These are phyloP conservation scores for Penicillium bialowiezense DNA, from an alignment of 495 filamentous ascomycete genomes.

Conservation along the genomic window DNA sequence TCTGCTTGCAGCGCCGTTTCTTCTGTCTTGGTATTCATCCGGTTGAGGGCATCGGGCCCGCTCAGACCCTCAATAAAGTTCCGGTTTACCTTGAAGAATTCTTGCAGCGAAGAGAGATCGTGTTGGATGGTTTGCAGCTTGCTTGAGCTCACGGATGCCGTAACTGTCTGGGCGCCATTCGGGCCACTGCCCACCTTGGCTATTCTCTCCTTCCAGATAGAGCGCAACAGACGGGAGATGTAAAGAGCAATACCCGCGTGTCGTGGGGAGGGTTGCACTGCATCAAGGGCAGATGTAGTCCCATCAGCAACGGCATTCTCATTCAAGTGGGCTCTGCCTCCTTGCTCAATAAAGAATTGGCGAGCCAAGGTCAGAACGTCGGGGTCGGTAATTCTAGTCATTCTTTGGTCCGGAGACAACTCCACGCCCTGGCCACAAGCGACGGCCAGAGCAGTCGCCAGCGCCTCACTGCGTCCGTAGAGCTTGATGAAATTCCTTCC, in stretches of 20 bases:
- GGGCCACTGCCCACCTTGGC: slow-evolving; percentile 55
- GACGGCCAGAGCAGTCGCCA: slow-evolving; percentile 91
- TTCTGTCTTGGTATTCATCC: slow-evolving; percentile 74
- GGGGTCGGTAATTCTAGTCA: slow-evolving; percentile 71
- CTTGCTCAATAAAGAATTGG: slow-evolving; percentile 83
- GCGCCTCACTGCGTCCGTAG: slow-evolving; percentile 82
- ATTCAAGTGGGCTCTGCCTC: slow-evolving; percentile 74
- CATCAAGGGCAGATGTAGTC: slow-evolving; percentile 60
- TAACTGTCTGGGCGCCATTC: slow-evolving; percentile 47
- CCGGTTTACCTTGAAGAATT: slow-evolving; percentile 81
- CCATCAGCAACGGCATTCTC: slow-evolving; percentile 69
- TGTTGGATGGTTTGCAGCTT: slow-evolving; percentile 77
- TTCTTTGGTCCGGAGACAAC: slow-evolving; percentile 64
- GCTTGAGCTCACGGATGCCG: slow-evolving; percentile 48
- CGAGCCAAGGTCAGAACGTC: slow-evolving; percentile 78
- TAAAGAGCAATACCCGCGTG: slow-evolving; percentile 87
- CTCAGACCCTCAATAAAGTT: slow-evolving; percentile 88
- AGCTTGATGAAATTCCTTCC: slow-evolving; percentile 74
- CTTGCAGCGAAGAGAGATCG: slow-evolving; percentile 70
- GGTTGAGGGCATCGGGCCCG: slow-evolving; percentile 74
- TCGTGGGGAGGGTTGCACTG: slow-evolving; percentile 80
- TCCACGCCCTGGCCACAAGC: slow-evolving; percentile 89
- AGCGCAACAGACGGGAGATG: slow-evolving; percentile 77
- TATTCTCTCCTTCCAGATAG: slow-evolving; percentile 75
- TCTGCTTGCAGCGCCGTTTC: slow-evolving; percentile 88